These are phyloP conservation scores for Achaetomiella virescens DNA, from an alignment of 495 filamentous ascomycete genomes.

Conservation along the genomic window DNA sequence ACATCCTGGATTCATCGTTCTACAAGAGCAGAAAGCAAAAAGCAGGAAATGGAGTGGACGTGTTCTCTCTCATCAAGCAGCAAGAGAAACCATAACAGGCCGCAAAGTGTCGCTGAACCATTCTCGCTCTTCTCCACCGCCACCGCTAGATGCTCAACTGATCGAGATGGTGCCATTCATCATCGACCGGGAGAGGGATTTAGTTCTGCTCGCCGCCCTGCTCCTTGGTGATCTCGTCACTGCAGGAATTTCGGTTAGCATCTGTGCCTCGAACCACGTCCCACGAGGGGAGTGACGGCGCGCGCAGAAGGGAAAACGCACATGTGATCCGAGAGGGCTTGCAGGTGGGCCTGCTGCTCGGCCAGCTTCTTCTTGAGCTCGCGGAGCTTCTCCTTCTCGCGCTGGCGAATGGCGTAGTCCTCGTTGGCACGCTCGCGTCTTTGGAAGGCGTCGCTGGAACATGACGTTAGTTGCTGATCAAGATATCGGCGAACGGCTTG, in stretches of 20 bases:
- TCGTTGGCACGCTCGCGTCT: slow-evolving; percentile 85
- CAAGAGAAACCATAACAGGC: neutral
- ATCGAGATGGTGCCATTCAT: neutral
- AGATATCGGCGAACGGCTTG: too few species aligned
- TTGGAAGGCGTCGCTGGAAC: slow-evolving; percentile 74
- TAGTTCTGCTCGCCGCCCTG: slow-evolving; percentile 74
- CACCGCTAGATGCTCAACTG: neutral
- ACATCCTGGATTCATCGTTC: neutral
- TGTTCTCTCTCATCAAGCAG: neutral
- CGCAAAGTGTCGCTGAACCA: neutral
- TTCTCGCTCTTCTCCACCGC: neutral
- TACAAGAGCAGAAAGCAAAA: neutral
- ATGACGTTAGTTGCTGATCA: too few species aligned
- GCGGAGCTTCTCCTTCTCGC: slow-evolving; percentile 78
- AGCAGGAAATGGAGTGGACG: neutral
- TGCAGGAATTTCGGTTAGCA: slow-evolving; percentile 23
- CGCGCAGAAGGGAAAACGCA: slow-evolving; percentile 35
- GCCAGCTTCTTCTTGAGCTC: slow-evolving; percentile 69
- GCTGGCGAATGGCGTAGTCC: slow-evolving; percentile 71
- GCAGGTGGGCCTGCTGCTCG: slow-evolving; percentile 72
- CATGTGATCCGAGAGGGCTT: slow-evolving; percentile 82
- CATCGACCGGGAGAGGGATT: neutral
- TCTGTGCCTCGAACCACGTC: too few species aligned
- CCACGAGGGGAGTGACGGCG: too few species aligned
- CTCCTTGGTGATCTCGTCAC: slow-evolving; percentile 60